Conservation (phyloP, 1,139 yeast genomes). For the Hemisphaericaspora subhashii region DNA sequence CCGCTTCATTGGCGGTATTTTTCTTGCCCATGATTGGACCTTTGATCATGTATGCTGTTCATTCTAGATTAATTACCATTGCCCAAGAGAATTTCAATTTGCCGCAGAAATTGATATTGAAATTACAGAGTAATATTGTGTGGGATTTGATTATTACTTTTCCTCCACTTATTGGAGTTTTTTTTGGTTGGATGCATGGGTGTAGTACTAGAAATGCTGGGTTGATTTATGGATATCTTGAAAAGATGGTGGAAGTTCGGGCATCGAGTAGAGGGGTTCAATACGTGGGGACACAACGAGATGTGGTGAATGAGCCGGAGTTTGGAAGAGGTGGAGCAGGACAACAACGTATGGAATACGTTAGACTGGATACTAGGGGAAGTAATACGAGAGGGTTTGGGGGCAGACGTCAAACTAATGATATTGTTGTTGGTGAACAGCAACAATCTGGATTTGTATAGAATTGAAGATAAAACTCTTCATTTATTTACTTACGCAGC, state of each 20-base stretch:
- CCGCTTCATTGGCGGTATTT: slow-evolving; percentile 66
- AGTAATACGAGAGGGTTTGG: not conserved
- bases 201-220: slow-evolving; percentile 93
- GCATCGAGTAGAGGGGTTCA: slow-evolving; percentile 20
- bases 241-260: slow-evolving; percentile 37
- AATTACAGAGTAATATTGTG: slow-evolving; percentile 71
- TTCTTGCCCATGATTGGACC: slow-evolving; percentile 81
- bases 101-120: slow-evolving; percentile 61
- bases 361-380: slow-evolving; percentile 1
- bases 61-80: slow-evolving; percentile 58
- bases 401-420: slow-evolving; percentile 5
- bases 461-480: not conserved
- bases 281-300: slow-evolving; percentile 22
- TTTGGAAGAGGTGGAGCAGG: slow-evolving; percentile 3
- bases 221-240: slow-evolving; percentile 54
- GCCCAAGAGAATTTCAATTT: slow-evolving; percentile 57
- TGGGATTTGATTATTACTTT: slow-evolving; percentile 72
- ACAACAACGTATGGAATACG: not conserved
- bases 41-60: slow-evolving; percentile 71
- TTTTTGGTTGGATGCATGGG: slow-evolving; percentile 77
- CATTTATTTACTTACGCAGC: too few relatives aligned
- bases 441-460: slow-evolving; percentile 34
- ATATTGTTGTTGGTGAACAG: slow-evolving; percentile 22
- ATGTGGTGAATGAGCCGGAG: not conserved
- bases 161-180: slow-evolving; percentile 75